These are phyloP conservation scores for Dicorynia guianensis DNA, from an alignment of 306 rosid genomes.

Conservation along the genomic window DNA sequence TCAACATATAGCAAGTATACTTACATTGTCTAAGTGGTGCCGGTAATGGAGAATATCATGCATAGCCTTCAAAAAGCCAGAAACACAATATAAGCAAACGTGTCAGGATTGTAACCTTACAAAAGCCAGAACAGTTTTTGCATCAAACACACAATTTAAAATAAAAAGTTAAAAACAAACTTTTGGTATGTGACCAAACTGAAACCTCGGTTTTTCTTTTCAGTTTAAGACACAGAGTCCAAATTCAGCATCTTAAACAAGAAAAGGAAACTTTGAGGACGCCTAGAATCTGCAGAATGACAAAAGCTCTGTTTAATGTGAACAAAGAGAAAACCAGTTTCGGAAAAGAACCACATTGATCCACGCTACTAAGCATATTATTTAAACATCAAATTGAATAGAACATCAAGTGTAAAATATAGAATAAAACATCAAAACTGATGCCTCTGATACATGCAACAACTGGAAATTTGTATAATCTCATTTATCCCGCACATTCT, in stretches of 20 bases:
- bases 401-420: not conserved
- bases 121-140: not conserved
- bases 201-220: not conserved
- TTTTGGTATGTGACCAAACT: not conserved
- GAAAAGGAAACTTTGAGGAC: not conserved
- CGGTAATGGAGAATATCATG: constrained; percentile 84
- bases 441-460: not conserved
- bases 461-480: not conserved
- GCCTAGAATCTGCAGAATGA: not conserved
- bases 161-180: not conserved
- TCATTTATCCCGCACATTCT: not conserved
- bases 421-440: not conserved
- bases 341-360: not conserved
- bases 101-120: constrained; percentile 16
- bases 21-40: constrained; percentile 64
- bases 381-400: not conserved
- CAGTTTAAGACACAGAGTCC: not conserved
- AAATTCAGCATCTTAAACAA: not conserved
- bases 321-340: not conserved
- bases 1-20: constrained; percentile 35
- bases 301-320: not conserved
- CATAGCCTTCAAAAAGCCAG: constrained; percentile 65
- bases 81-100: not conserved
- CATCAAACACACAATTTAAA: not conserved
- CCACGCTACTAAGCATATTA: not conserved